phyloP scores from a whole-genome alignment of 1,284 basidiomycete genomes.

The Tetrapyrgos nigripes region DNA sequence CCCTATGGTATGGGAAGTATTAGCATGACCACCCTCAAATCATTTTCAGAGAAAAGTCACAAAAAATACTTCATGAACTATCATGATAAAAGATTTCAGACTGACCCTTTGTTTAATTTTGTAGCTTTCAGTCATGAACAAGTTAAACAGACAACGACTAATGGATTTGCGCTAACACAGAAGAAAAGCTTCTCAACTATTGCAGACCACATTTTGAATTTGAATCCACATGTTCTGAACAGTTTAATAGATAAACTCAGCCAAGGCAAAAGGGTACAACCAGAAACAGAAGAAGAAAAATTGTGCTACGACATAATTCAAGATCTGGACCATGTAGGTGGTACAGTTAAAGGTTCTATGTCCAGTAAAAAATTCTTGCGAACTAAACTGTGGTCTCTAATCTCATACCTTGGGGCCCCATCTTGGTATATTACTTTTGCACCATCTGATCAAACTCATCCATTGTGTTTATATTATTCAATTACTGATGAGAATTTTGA shows the following conservation, averaged over 20 bases:
- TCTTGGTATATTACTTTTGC: constrained; percentile 35
- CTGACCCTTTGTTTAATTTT: constrained; percentile 29
- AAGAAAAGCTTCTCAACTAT: constrained; percentile 22
- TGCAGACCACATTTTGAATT: constrained; percentile 18
- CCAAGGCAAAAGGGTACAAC: constrained; percentile 30
- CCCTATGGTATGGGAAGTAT: constrained; percentile 42
- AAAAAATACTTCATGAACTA: constrained; percentile 33
- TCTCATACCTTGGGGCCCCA: constrained; percentile 30
- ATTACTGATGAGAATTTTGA: constrained; percentile 17
- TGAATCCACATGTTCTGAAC: constrained; percentile 21
- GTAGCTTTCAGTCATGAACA: constrained; percentile 37
- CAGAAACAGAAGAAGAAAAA: constrained; percentile 38
- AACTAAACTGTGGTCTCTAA: constrained; percentile 44
- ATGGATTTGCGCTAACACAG: constrained; percentile 29
- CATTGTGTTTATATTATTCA: constrained; percentile 31
- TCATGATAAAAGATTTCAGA: constrained; percentile 36
- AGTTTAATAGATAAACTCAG: constrained; percentile 30
- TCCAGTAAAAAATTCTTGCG: constrained; percentile 40
- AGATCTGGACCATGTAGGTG: constrained; percentile 40
- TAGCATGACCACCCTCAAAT: constrained; percentile 16
- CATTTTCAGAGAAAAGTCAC: constrained; percentile 23
- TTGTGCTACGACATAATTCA: constrained; percentile 38
- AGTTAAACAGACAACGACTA: constrained; percentile 25
- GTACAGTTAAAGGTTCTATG: no score
- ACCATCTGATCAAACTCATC: constrained; percentile 29